These are phyloP conservation scores for Neoboletus subvelutipes DNA, from an alignment of 768 basidiomycete species.

Conservation along the genomic window DNA sequence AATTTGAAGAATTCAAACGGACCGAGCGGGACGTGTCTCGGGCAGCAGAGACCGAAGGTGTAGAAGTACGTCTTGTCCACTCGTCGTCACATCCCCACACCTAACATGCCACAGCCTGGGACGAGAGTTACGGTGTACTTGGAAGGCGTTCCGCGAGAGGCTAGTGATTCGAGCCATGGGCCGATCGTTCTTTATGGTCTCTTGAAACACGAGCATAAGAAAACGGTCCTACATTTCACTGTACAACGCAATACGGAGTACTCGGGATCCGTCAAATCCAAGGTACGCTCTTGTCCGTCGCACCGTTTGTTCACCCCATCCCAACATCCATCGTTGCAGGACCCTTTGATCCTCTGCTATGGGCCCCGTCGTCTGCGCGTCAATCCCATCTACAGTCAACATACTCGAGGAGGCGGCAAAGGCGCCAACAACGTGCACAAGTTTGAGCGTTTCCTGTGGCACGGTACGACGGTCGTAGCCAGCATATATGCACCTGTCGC, in stretches of 20 bases:
- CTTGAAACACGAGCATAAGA: conserved; percentile 94
- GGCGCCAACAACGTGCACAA: conserved; percentile 98
- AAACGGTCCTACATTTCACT: conserved; percentile 87
- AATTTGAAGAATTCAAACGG: conserved; percentile 91
- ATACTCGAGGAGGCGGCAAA: conserved; percentile 84
- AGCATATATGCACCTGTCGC: conserved; percentile 87
- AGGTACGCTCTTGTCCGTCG: conserved; percentile 45
- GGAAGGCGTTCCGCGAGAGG: conserved; percentile 70
- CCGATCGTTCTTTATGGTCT: conserved; percentile 78
- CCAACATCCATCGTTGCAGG: conserved; percentile 42
- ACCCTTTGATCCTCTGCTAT: conserved; percentile 83
- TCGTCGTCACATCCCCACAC: not conserved
- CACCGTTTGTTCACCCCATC: not conserved
- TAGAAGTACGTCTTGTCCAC: conserved; percentile 54
- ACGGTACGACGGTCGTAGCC: conserved; percentile 77
- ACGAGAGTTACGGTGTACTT: conserved; percentile 76
- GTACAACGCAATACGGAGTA: conserved; percentile 97
- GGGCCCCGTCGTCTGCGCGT: conserved; percentile 84
- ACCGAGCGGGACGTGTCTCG: conserved; percentile 73
- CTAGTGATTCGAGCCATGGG: conserved; percentile 32
- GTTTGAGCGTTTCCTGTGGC: conserved; percentile 86
- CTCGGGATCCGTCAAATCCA: conserved; percentile 82
- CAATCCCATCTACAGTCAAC: conserved; percentile 91
- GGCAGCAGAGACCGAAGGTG: conserved; percentile 63
- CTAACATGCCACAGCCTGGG: conserved; percentile 57